Conservation (phyloP, 441 rosid species). For the Mallotus repandus region DNA sequence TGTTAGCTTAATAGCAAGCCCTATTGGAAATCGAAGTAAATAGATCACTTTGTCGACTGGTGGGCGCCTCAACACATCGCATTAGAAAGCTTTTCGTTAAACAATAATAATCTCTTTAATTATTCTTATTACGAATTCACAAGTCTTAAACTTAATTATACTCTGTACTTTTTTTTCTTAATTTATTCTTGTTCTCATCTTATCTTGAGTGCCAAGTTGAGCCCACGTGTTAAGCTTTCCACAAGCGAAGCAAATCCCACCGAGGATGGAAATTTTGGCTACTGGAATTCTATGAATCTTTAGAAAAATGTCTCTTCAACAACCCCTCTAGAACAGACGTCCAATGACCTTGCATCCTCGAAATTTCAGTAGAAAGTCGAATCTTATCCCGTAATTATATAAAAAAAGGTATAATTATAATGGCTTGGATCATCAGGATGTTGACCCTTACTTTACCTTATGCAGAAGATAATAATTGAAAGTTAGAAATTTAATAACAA, state of each 20-base stretch:
- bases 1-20: too few relatives aligned
- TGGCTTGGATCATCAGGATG: not conserved
- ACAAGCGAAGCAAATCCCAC: too few relatives aligned
- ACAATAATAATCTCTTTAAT: not conserved
- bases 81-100: not conserved
- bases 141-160: not conserved
- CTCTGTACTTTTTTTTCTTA: not conserved
- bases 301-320: not conserved
- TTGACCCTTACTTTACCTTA: not conserved
- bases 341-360: too few relatives aligned
- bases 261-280: not conserved
- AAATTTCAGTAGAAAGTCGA: not conserved
- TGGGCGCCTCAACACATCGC: not conserved
- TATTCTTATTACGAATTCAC: not conserved
- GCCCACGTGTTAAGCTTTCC: not conserved
- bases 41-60: not conserved
- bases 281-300: not conserved
- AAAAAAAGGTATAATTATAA: not conserved
- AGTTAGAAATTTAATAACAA: too few relatives aligned
- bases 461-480: not conserved
- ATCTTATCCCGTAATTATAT: too few relatives aligned
- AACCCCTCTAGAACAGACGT: not conserved
- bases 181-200: not conserved
- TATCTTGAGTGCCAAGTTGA: not conserved
- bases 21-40: too few relatives aligned